These are phyloP conservation scores for Wickerhamomyces hampshirensis DNA, from an alignment of 805 yeast genomes.

Conservation along the genomic window DNA sequence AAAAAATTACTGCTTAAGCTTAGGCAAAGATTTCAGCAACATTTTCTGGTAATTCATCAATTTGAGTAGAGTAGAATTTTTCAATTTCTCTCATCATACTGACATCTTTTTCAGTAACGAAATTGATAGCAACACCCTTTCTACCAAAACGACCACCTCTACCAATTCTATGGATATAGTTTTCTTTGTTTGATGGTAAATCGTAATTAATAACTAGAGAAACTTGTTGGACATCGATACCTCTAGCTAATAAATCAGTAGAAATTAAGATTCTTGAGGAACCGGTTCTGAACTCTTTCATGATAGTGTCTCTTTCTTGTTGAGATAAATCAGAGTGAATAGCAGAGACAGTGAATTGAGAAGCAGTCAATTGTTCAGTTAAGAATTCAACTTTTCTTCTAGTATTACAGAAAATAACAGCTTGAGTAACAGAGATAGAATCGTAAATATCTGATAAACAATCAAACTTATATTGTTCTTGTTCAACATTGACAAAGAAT, in stretches of 20 bases:
- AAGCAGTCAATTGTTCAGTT: conserved; percentile 63
- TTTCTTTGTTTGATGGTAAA: conserved; percentile 84
- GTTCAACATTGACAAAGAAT: conserved; percentile 83
- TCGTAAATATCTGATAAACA: conserved; percentile 93
- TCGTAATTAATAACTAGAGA: conserved; percentile 93
- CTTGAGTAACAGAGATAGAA: conserved; percentile 92
- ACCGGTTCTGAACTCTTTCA: conserved; percentile 95
- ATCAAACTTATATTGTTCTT: conserved; percentile 93
- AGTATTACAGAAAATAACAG: conserved; percentile 96
- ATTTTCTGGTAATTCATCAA: conserved; percentile 88
- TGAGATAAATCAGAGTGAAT: conserved; percentile 97
- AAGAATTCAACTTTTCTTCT: conserved; percentile 90
- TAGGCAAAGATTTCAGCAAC: conserved; percentile 37
- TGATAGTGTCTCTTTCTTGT: conserved; percentile 87
- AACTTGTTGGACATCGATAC: conserved; percentile 97
- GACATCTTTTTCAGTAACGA: conserved; percentile 77
- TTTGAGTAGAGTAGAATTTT: conserved; percentile 82
- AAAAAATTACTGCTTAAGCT: too few relatives aligned
- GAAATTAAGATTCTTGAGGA: conserved; percentile 88
- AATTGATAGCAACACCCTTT: conserved; percentile 96
- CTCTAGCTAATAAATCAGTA: conserved; percentile 96
- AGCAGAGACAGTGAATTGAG: conserved; percentile 86
- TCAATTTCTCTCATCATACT: conserved; percentile 79
- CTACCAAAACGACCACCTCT: conserved; percentile 98
- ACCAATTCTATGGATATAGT: conserved; percentile 96